Percentiles rank a stretch among this genome's conserved stretches.
These are phyloP conservation scores for Aspergillus ruber DNA, from an alignment of 2,329 filamentous ascomycete genomes.

Conservation along the genomic window DNA sequence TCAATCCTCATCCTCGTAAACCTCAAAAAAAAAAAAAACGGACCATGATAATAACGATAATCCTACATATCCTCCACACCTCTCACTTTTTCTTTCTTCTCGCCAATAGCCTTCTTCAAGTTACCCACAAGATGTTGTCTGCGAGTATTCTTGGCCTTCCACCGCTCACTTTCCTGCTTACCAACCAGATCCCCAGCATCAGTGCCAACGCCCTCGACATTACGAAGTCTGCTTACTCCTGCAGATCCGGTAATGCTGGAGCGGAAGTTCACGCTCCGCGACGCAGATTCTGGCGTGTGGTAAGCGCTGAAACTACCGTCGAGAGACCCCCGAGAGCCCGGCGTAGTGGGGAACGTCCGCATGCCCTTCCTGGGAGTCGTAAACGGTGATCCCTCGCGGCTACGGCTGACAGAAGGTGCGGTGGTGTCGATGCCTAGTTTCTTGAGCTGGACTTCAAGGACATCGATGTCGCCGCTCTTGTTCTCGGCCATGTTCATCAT, in stretches of 20 bases:
- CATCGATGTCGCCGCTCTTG: constrained; percentile 82
- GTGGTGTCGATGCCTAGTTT: constrained; percentile 53
- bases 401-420: constrained; percentile 21
- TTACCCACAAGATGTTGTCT: constrained; percentile 29
- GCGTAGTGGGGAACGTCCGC: constrained; percentile 29
- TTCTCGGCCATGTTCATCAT: constrained; percentile 92
- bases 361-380: constrained; percentile 29
- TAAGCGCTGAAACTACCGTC: constrained; percentile 30
- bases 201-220: constrained; percentile 16
- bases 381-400: constrained; percentile 34
- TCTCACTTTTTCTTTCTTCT: constrained; percentile 29
- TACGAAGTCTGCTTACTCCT: constrained; percentile 26
- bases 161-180: constrained; percentile 26
- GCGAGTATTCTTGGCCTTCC: constrained; percentile 31
- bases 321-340: constrained; percentile 31
- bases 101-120: constrained; percentile 30
- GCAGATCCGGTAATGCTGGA: constrained; percentile 30
- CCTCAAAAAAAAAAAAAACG: not conserved
- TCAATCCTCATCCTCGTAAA: too few relatives aligned
- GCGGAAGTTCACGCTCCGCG: constrained; percentile 26
- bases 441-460: constrained; percentile 80
- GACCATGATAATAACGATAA: constrained; percentile 1
- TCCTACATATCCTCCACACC: constrained; percentile 25
- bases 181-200: constrained; percentile 15
- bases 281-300: constrained; percentile 36